These are phyloP conservation scores for Geotrichum bryndzae DNA, from an alignment of 1,139 yeast species.

Conservation along the genomic window DNA sequence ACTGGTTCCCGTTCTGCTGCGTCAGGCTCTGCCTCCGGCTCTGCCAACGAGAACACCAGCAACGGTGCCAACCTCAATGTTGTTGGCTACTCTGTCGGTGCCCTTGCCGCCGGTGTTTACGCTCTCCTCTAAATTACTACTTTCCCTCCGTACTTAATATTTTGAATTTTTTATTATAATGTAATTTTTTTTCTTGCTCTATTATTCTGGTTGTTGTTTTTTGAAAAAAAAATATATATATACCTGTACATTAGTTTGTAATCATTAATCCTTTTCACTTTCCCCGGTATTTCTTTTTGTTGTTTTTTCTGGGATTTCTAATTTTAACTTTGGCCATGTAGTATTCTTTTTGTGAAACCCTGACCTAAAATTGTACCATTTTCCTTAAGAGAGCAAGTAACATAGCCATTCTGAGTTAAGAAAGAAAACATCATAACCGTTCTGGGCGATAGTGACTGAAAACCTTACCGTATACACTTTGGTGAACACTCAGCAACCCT, in stretches of 20 bases:
- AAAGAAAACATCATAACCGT: background rate
- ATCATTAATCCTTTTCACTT: background rate
- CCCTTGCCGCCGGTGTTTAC: conserved; percentile 10
- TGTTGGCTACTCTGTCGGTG: conserved; percentile 8
- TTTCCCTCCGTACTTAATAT: background rate
- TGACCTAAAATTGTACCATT: background rate
- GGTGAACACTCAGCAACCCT: background rate
- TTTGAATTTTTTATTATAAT: background rate
- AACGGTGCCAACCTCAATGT: background rate
- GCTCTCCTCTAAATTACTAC: conserved; percentile 1
- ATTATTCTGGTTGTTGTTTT: background rate
- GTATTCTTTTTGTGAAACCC: background rate
- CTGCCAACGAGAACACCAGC: background rate
- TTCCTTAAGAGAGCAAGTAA: background rate
- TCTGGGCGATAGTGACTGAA: background rate
- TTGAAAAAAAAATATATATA: background rate
- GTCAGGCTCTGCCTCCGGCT: background rate
- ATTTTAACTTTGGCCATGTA: background rate
- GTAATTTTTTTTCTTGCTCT: background rate
- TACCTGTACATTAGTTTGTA: background rate
- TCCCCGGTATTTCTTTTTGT: background rate
- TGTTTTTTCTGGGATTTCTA: background rate
- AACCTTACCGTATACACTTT: background rate
- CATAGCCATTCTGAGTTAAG: too few relatives aligned
- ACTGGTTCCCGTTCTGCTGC: background rate